Percentiles rank a stretch among this genome's conserved stretches.
These are phyloP conservation scores for Hypocreales sp. DNA, from an alignment of 2,329 filamentous ascomycete species.

Conservation along the genomic window DNA sequence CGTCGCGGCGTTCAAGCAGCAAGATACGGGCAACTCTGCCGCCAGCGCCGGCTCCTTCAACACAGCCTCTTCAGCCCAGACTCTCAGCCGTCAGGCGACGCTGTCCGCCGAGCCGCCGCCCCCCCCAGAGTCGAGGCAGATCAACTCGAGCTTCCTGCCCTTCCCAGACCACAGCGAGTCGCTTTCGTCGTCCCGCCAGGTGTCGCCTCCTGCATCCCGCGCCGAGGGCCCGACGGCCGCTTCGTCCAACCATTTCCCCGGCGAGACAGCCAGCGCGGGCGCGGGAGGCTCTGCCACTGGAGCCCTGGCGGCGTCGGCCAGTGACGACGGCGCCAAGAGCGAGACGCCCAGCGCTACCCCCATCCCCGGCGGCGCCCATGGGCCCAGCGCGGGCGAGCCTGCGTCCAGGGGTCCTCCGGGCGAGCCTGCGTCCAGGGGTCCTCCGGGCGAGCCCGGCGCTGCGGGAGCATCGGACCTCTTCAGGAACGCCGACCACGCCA, in stretches of 20 bases:
- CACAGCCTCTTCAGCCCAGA: conserved; percentile 43
- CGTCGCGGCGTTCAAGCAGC: conserved; percentile 27
- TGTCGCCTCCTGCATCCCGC: conserved; percentile 49
- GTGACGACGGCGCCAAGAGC: conserved; percentile 7
- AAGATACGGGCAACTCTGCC: conserved; percentile 40
- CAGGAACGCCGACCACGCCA: conserved; percentile 33
- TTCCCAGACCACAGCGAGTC: conserved; percentile 53
- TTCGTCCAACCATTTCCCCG: conserved; percentile 11
- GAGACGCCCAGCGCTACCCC: conserved; percentile 13
- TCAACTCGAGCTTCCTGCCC: conserved; percentile 62
- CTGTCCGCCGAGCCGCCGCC: conserved; percentile 40
- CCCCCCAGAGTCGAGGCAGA: conserved; percentile 59
- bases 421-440: conserved; percentile 5
- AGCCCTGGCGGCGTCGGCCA: conserved; percentile 6
- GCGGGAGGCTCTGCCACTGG: conserved; percentile 7
- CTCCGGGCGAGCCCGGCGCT: conserved; percentile 4
- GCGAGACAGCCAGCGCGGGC: conserved; percentile 7
- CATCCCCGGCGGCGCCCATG: conserved; percentile 10
- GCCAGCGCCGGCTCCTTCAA: conserved; percentile 35
- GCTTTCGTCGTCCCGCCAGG: conserved; percentile 61
- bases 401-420: conserved; percentile 2
- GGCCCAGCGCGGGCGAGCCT: conserved; percentile 5
- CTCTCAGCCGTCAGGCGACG: conserved; percentile 46
- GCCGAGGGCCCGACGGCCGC: conserved; percentile 32
- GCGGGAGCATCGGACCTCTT: conserved; percentile 31